phyloP scores from a whole-genome alignment of 495 filamentous ascomycete genomes.

The Lophium mytilinum region DNA sequence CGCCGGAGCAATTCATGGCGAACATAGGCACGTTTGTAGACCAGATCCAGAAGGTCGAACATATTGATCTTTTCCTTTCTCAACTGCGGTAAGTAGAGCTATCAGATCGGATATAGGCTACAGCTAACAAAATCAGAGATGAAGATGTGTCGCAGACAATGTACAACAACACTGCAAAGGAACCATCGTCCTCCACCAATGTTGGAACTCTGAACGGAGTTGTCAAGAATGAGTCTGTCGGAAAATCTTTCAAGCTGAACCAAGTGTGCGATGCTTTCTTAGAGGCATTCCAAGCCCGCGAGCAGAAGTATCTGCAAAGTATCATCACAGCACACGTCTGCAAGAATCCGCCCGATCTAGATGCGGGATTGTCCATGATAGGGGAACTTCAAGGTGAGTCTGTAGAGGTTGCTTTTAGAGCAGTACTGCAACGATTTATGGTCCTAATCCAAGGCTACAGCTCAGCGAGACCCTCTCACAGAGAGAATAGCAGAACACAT shows the following conservation, averaged over 20 bases:
- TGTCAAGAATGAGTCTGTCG: not conserved
- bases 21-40: constrained; percentile 71
- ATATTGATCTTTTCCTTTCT: constrained; percentile 88
- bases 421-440: too few relatives aligned
- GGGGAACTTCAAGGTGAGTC: constrained; percentile 55
- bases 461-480: constrained; percentile 50
- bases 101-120: not conserved
- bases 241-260: constrained; percentile 60
- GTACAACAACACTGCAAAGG: constrained; percentile 67
- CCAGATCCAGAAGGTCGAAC: constrained; percentile 75
- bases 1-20: constrained; percentile 70
- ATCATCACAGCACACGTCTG: constrained; percentile 91
- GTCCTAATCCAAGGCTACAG: too few relatives aligned
- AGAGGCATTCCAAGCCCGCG: constrained; percentile 50
- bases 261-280: constrained; percentile 82
- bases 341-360: constrained; percentile 82
- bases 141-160: constrained; percentile 93
- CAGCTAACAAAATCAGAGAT: constrained; percentile 46
- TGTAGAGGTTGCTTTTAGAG: too few relatives aligned
- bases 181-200: constrained; percentile 20
- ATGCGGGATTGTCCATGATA: constrained; percentile 73
- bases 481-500: constrained; percentile 90
- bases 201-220: constrained; percentile 28
- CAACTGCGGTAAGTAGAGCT: constrained; percentile 60
- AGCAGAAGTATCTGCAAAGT: constrained; percentile 74